Base-by-base conservation (phyloP, 2,329 filamentous ascomycete species). In the Sclerotinia subarctica region DNA sequence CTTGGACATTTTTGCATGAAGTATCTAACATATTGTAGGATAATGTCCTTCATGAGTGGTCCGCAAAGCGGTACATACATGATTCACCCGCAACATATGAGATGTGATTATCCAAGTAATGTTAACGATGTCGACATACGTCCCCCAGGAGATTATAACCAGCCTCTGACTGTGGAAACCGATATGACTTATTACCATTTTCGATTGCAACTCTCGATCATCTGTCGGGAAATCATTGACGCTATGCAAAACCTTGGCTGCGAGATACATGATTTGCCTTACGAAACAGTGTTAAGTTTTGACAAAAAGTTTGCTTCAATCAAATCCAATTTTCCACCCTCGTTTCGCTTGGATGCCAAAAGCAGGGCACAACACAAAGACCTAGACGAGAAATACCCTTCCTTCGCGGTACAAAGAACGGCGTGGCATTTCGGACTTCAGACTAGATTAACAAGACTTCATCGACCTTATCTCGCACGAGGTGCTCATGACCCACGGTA, bases 141-240 rank as follows among this genome's bases (percentile, higher is more conserved):
- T 15, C 15, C 79, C 0, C 7, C 52, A 8, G 68, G 68, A 21
- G 52, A 69, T 35, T 74, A 73, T 38, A 67, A 46, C 0, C 52
- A 69, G 21, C 67, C 70, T 0, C 6, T 62, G 4, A 49, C 68
- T 26, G 13, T 49, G 17, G 38, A 59, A 10, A 81, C 79, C 0
- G 72, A 76, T 19, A 80, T 80, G 77, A 79, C 78, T 1, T 81
- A 80, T 64, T 77, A 35, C 74, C 42, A 72, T 80, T 77, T 80
- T 42, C 71, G 78, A 38, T 74, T 78, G 51, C 75, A 74, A 13
- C 70, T 80, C 2, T 76, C 76, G 5, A 76, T 78, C 24, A 71
- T 81, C 8, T 80, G 77, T 35, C 78, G 78, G 24, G 75, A 76
- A 56, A 72, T 80, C 21, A 77, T 77, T 21, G 80, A 81, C 67